Evolutionary conservation across 179 eudicot species (phyloP).

Genomic region (Actinidia chinensis): DNA sequence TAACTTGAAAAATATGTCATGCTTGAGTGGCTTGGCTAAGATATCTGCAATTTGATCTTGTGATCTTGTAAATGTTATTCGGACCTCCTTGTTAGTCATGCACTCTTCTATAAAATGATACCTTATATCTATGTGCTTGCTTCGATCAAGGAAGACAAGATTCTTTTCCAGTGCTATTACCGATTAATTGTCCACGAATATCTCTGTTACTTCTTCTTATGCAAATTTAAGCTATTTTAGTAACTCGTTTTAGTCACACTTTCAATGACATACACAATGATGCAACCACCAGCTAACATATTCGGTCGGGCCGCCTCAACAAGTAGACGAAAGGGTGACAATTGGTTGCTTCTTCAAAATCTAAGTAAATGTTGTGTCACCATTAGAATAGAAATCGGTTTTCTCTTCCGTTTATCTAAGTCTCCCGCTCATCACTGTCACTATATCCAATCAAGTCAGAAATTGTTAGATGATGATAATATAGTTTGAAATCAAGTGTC

Average conservation of each 20-base stretch:
- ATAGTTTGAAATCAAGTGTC: background rate
- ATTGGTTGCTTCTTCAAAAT: background rate
- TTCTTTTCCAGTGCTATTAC: background rate
- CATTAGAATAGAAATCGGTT: background rate
- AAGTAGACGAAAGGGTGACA: background rate
- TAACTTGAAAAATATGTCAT: background rate
- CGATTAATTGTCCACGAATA: slow-evolving; percentile 13
- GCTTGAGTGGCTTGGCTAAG: background rate
- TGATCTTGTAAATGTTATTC: background rate
- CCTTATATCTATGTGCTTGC: slow-evolving; percentile 14
- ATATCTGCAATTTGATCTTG: slow-evolving; percentile 4
- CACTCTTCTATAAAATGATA: slow-evolving; percentile 17
- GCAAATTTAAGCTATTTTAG: background rate
- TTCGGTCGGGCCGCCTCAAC: too few species aligned
- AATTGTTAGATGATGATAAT: background rate
- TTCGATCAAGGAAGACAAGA: slow-evolving; percentile 1
- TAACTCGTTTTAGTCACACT: background rate
- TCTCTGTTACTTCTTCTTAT: background rate
- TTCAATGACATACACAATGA: slow-evolving; percentile 4
- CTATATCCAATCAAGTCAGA: background rate
- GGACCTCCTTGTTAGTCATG: background rate
- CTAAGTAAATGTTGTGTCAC: background rate
- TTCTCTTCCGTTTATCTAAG: background rate
- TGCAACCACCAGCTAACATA: background rate
- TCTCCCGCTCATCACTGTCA: slow-evolving; percentile 1